Evolutionary conservation across 306 rosid species (phyloP).

Genomic region (Malus fusca): DNA sequence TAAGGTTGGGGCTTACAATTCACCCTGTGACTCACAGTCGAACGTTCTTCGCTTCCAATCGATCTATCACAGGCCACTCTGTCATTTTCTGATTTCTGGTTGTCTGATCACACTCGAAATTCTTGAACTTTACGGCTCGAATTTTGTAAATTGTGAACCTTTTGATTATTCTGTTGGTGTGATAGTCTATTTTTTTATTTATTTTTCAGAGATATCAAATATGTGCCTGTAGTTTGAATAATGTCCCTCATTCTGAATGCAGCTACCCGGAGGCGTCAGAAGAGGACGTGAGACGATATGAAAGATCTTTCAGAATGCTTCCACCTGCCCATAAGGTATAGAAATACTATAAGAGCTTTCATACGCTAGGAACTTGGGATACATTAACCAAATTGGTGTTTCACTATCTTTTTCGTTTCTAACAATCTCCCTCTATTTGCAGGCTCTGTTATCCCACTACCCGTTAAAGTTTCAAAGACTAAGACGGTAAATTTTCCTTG

Average conservation of each 20-base stretch:
- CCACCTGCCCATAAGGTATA: constrained; percentile 79
- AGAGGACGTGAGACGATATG: constrained; percentile 78
- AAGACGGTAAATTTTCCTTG: constrained; percentile 39
- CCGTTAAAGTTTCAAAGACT: constrained; percentile 61
- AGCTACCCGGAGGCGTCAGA: constrained; percentile 95
- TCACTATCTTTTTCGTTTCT: neutral
- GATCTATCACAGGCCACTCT: too few relatives aligned
- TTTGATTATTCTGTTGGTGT: neutral
- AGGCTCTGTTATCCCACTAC: constrained; percentile 69
- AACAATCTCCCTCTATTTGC: constrained; percentile 17
- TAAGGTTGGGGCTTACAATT: too few relatives aligned
- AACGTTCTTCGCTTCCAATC: too few relatives aligned
- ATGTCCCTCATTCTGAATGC: neutral
- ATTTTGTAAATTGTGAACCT: neutral
- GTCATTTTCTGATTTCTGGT: too few relatives aligned
- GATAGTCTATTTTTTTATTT: neutral
- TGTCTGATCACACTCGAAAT: too few relatives aligned
- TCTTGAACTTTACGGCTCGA: neutral
- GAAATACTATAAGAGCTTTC: neutral
- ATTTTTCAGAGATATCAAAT: neutral
- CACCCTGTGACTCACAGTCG: too few relatives aligned
- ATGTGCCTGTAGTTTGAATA: neutral
- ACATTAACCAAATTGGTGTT: neutral
- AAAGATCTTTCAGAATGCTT: constrained; percentile 71
- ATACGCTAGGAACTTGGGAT: neutral